Percentiles rank a stretch among this genome's conserved stretches.
Evolutionary conservation across 2,329 filamentous ascomycete genomes (phyloP).

Genomic region (Elsinoe perseae): DNA sequence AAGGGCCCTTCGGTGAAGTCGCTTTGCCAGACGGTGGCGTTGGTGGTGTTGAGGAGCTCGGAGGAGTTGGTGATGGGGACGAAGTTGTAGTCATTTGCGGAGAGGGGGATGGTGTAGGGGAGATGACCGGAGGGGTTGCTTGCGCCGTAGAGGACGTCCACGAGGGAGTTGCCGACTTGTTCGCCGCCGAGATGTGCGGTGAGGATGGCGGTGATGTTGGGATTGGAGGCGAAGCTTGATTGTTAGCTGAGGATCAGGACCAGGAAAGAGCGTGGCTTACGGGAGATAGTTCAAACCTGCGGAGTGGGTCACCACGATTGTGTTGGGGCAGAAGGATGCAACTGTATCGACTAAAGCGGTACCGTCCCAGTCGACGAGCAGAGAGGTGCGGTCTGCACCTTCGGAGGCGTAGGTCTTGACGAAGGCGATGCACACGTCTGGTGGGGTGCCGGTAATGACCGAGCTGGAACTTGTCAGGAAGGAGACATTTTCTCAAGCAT

Average conservation of each 20-base stretch:
- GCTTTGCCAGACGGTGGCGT: slow-evolving; percentile 38
- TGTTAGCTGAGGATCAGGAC: neutral
- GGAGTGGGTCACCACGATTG: slow-evolving; percentile 43
- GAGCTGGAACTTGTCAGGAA: neutral
- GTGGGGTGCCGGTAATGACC: slow-evolving; percentile 18
- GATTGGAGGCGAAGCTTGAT: slow-evolving; percentile 28
- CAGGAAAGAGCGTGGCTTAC: slow-evolving; percentile 21
- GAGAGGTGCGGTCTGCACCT: slow-evolving; percentile 35
- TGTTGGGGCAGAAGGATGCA: slow-evolving; percentile 43
- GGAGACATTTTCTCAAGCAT: no score
- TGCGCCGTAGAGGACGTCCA: slow-evolving; percentile 34
- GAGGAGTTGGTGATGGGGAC: slow-evolving; percentile 33
- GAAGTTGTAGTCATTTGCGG: slow-evolving; percentile 29
- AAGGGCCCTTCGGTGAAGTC: slow-evolving; percentile 47
- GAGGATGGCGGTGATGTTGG: slow-evolving; percentile 38
- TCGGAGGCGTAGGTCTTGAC: slow-evolving; percentile 48
- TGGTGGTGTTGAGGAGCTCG: slow-evolving; percentile 26
- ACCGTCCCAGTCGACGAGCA: slow-evolving; percentile 39
- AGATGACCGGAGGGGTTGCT: slow-evolving; percentile 29
- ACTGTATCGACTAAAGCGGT: slow-evolving; percentile 39
- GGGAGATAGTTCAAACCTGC: slow-evolving; percentile 37
- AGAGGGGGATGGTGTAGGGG: slow-evolving; percentile 30
- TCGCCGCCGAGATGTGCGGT: slow-evolving; percentile 37
- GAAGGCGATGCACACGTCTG: slow-evolving; percentile 50
- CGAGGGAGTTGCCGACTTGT: slow-evolving; percentile 34